These are phyloP conservation scores for Blastobotrys mokoenaii DNA, from an alignment of 805 yeast genomes.

Conservation along the genomic window DNA sequence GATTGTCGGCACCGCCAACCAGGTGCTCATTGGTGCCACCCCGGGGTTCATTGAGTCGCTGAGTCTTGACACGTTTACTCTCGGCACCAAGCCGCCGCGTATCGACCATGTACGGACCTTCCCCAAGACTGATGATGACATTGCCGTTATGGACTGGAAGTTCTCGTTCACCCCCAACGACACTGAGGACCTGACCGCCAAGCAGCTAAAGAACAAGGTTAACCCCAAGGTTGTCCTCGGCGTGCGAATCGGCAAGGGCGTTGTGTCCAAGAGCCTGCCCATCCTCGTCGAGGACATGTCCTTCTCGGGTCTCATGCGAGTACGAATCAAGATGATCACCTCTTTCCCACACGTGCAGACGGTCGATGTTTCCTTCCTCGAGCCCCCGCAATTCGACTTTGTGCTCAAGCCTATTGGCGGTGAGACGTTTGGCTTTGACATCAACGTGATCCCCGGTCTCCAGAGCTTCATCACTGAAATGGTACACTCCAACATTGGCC, in stretches of 20 bases:
- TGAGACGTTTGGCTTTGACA: conserved; percentile 77
- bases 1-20: conserved; percentile 79
- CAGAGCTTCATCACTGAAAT: conserved; percentile 73
- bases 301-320: conserved; percentile 63
- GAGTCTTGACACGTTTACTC: conserved; percentile 82
- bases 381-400: conserved; percentile 85
- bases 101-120: conserved; percentile 83
- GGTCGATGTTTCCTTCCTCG: conserved; percentile 73
- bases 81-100: conserved; percentile 94
- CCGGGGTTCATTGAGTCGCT: conserved; percentile 79
- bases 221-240: conserved; percentile 75
- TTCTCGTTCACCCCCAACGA: conserved; percentile 90
- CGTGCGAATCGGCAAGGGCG: conserved; percentile 69
- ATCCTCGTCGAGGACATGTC: conserved; percentile 73
- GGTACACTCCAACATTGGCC: conserved; percentile 81
- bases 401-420: conserved; percentile 74
- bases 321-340: conserved; percentile 82
- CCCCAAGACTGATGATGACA: conserved; percentile 82
- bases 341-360: conserved; percentile 92
- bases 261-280: conserved; percentile 56
- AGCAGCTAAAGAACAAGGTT: conserved; percentile 76
- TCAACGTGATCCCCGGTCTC: conserved; percentile 81
- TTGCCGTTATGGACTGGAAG: conserved; percentile 97
- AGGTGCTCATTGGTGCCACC: conserved; percentile 67
- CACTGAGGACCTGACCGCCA: conserved; percentile 69